These are phyloP conservation scores for Corchorus capsularis DNA, from an alignment of 345 rosid genomes.

Conservation along the genomic window DNA sequence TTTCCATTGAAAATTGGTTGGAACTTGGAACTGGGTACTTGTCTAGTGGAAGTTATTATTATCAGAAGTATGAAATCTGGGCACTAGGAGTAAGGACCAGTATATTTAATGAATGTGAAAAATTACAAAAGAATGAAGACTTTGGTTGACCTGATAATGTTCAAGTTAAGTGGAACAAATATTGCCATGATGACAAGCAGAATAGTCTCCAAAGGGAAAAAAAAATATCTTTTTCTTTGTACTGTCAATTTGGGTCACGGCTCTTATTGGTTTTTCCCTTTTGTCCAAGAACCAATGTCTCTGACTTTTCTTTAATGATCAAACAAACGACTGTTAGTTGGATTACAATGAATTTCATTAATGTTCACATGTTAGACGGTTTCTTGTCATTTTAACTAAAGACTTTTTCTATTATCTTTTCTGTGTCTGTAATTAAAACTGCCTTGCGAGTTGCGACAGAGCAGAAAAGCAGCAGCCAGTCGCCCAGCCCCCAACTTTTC, in stretches of 20 bases:
- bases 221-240: not conserved
- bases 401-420: not conserved
- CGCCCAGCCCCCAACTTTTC: too few species aligned
- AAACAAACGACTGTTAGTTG: not conserved
- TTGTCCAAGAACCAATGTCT: not conserved
- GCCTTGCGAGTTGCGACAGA: too few species aligned
- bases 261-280: not conserved
- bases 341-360: not conserved
- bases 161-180: not conserved
- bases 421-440: not conserved
- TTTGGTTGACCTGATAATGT: not conserved
- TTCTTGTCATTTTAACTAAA: constrained; percentile 3
- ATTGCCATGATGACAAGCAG: not conserved
- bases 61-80: not conserved
- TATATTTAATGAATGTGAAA: not conserved
- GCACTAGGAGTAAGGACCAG: not conserved
- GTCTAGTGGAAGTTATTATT: not conserved
- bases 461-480: too few species aligned
- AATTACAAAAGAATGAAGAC: not conserved
- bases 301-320: not conserved
- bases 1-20: constrained; percentile 2
- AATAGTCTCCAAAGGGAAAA: not conserved
- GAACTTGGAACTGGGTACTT: not conserved
- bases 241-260: not conserved
- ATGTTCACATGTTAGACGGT: not conserved